phyloP scores from a whole-genome alignment of 768 basidiomycete genomes.

The Suillus variegatus region DNA sequence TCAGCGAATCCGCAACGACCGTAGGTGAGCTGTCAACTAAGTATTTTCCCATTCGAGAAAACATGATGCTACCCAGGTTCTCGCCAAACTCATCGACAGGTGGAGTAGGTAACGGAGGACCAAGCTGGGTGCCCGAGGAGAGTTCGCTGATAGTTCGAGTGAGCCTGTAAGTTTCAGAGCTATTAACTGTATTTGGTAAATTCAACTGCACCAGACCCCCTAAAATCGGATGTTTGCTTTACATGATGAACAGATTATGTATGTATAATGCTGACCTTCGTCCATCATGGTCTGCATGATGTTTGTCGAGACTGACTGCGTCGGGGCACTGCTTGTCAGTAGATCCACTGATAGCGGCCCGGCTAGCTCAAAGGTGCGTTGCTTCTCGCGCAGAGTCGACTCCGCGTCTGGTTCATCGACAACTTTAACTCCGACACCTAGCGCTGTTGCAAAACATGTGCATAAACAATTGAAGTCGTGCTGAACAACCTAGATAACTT shows the following conservation, averaged over 20 bases:
- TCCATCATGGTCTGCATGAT: slow-evolving; percentile 72
- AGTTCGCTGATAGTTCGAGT: slow-evolving; percentile 46
- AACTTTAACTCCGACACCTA: slow-evolving; percentile 67
- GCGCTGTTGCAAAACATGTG: slow-evolving; percentile 34
- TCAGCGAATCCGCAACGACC: slow-evolving; percentile 11
- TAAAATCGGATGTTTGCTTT: slow-evolving; percentile 20
- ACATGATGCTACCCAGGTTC: neutral
- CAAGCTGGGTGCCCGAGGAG: slow-evolving; percentile 38
- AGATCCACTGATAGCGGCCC: slow-evolving; percentile 30
- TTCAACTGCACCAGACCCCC: slow-evolving; percentile 62
- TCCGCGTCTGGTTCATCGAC: slow-evolving; percentile 30
- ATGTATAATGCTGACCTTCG: slow-evolving; percentile 39
- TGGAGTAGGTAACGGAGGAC: slow-evolving; percentile 19
- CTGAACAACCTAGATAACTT: slow-evolving; percentile 21
- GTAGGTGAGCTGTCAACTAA: slow-evolving; percentile 6
- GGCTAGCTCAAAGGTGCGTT: slow-evolving; percentile 20
- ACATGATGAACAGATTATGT: neutral
- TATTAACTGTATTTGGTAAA: slow-evolving; percentile 39
- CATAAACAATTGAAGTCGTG: slow-evolving; percentile 6
- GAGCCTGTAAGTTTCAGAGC: slow-evolving; percentile 33
- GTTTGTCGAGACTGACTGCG: slow-evolving; percentile 24
- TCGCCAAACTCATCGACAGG: slow-evolving; percentile 7
- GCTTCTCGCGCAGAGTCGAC: slow-evolving; percentile 22
- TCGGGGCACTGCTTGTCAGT: slow-evolving; percentile 17
- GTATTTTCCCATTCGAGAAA: slow-evolving; percentile 5